Evolutionary conservation across 2,329 filamentous ascomycete species (phyloP), one percentile per base, ranked within the genome.

Genomic region (Pestalotiopsis sp.): DNA sequence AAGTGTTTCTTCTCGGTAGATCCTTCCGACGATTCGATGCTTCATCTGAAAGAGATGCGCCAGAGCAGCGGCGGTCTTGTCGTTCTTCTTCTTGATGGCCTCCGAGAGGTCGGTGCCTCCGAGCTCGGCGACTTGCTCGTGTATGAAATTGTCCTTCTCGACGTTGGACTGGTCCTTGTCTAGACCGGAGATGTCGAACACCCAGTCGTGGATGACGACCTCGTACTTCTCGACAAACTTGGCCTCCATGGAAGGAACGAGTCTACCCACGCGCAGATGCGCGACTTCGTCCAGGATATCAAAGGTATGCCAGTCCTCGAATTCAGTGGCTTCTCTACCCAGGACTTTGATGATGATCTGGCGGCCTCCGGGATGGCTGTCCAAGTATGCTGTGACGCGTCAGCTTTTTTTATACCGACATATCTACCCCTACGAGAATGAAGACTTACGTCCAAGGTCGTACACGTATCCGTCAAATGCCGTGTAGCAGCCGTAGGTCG

Each of bases 181-280:
- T 14, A 73, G 67, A 4, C 49, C 66, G 60, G 66, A 67, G 61
- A 73, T 71, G 25, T 73, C 68, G 49, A 70, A 74, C 39, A 74
- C 69, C 71, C 69, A 73, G n/a, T 67, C 65, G 39, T 73, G 69
- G 25, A 74, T 60, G 7, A 65, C 66, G 5, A 74, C 59, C 7
- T 74, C 65, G n/a, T 68, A 56, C 3, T 41, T 27, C 5, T 20
- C 11, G 41, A 74, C 58, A 11, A 71, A 25, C 1, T 65, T 58
- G 7, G 45, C 23, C 1, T 20, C 23, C 9, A 69, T 41, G 4
- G 72, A 72, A 1, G 71, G 69, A 4, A 74, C 72, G 2, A 74
- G 68, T 3, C 62, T 56, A 6, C 73, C 73, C 9, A 73, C 68
- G 58, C 63, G 39, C 27, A 70, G n/a, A 5, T 61, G 23, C 23